A percentile compares a stretch with the other conserved stretches of the same genome.
phyloP scores from a whole-genome alignment of 176 grass and related monocot genomes.

The Aegilops bicornis region DNA sequence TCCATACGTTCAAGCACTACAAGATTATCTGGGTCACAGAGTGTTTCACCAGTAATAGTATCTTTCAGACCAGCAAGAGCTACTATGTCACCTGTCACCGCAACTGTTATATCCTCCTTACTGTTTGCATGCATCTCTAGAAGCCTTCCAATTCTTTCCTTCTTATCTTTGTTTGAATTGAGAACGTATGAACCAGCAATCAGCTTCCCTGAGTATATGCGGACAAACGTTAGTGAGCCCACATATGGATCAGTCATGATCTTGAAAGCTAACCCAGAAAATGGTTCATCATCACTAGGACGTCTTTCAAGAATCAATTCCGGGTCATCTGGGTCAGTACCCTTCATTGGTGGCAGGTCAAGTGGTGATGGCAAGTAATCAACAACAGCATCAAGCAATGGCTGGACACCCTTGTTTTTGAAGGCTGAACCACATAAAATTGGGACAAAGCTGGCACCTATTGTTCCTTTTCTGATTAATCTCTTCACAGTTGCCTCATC shows the following conservation, averaged over 20 bases:
- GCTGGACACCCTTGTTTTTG: constrained; percentile 98
- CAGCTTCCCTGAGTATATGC: constrained; percentile 90
- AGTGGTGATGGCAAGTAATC: constrained; percentile 92
- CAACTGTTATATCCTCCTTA: constrained; percentile 82
- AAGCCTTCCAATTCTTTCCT: constrained; percentile 94
- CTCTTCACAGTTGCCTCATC: constrained; percentile 86
- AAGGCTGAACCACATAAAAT: constrained; percentile 97
- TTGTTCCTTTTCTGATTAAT: constrained; percentile 84
- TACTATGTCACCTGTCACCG: constrained; percentile 88
- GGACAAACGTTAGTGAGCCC: constrained; percentile 91
- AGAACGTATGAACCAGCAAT: constrained; percentile 82
- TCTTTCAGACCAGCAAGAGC: constrained; percentile 95
- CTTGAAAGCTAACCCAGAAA: constrained; percentile 97
- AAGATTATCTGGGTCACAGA: constrained; percentile 71
- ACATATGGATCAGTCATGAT: constrained; percentile 98
- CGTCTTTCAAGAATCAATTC: constrained; percentile 66
- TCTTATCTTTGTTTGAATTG: constrained; percentile 97
- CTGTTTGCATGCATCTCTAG: constrained; percentile 99
- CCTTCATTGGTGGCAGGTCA: constrained; percentile 92
- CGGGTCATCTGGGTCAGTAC: constrained; percentile 74
- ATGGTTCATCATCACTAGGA: constrained; percentile 73
- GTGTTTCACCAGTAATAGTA: constrained; percentile 95
- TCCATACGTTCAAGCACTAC: constrained; percentile 98
- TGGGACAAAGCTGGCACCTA: constrained; percentile 78
- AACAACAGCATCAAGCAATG: constrained; percentile 93